Base-by-base conservation (phyloP, 1,284 basidiomycete genomes). In the Gymnopus androsaceus region DNA sequence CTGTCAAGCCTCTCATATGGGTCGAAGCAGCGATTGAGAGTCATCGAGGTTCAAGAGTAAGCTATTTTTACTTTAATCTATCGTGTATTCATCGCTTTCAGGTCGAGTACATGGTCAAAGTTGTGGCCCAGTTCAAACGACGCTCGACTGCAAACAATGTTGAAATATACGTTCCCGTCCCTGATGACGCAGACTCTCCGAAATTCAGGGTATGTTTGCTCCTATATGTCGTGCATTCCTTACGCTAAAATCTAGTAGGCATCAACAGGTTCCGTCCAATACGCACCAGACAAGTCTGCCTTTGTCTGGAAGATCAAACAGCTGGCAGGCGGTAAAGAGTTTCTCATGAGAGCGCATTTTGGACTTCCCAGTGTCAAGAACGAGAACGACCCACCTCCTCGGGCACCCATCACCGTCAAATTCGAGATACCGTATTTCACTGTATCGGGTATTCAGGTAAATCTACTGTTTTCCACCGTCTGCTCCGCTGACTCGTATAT, bases 361-460 rank as follows among this genome's bases (percentile, higher is more conserved):
- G 95, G 95, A 46, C 75, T 98, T 41, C 95, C 94, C 0, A 92
- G 88, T 64, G 95, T 97, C 12, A 84, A 87, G 64, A 90, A 82
- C 63, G 92, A 88, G 75, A 88, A 90, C 67, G 94, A 95, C 54
- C 75, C 90, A 47, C 93, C 95, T 65, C 93, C 94, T 67, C 88
- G 93, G 23, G 87, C 94, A 21, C 97, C 97, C 0, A 97, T 99
- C 65, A 94, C 90, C 1, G 93, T 98, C 73, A 95, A 94, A 72
- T 99, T 95, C 64, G 96, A 99, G 76, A 98, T 99, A 42, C 95
- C 96, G 1, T 98, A 97, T 76, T 98, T 98, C 70, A 98, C 95
- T 0, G 90, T 95, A 1, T 97, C 94, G 0, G 96, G 97, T 8
- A 97, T 98, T 59, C 94, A 97, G 72, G 96, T 98, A 15, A 83